phyloP scores from a whole-genome alignment of 2,329 filamentous ascomycete species.

The Trichophaea hybrida region DNA sequence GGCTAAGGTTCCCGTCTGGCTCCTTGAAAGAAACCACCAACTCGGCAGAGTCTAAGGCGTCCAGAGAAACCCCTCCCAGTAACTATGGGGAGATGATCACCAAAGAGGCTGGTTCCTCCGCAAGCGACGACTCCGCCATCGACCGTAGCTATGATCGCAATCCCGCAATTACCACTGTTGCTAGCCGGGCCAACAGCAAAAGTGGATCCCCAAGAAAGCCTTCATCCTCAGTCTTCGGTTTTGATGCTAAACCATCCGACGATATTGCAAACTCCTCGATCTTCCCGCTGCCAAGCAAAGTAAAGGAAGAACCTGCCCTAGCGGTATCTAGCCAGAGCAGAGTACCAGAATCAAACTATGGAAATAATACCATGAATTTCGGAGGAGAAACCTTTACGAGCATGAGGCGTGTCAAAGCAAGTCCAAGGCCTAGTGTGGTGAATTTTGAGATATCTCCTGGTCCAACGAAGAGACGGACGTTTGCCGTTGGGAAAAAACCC shows the following conservation, averaged over 20 bases:
- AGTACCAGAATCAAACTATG: background rate
- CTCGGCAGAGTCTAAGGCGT: background rate
- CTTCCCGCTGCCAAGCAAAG: background rate
- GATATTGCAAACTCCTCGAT: background rate
- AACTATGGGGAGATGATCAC: background rate
- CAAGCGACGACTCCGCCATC: constrained; percentile 19
- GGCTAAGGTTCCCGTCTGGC: background rate
- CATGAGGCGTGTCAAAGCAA: constrained; percentile 8
- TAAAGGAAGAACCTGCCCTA: background rate
- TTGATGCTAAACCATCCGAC: constrained; percentile 1
- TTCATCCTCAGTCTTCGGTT: background rate
- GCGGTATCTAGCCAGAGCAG: background rate
- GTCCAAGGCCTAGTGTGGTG: constrained; percentile 18
- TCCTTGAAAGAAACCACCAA: background rate
- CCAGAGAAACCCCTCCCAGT: background rate
- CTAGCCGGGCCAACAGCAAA: background rate
- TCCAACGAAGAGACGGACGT: constrained; percentile 6
- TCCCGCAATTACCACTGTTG: background rate
- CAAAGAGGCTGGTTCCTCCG: background rate
- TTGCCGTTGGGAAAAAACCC: constrained; percentile 8
- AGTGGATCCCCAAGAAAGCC: background rate
- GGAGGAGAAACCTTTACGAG: background rate
- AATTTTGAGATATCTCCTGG: constrained; percentile 11
- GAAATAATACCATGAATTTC: constrained; percentile 2
- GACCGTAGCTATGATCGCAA: constrained; percentile 20